phyloP scores from a whole-genome alignment of 2,329 filamentous ascomycete species.

The Pestalotiopsis sp. region DNA sequence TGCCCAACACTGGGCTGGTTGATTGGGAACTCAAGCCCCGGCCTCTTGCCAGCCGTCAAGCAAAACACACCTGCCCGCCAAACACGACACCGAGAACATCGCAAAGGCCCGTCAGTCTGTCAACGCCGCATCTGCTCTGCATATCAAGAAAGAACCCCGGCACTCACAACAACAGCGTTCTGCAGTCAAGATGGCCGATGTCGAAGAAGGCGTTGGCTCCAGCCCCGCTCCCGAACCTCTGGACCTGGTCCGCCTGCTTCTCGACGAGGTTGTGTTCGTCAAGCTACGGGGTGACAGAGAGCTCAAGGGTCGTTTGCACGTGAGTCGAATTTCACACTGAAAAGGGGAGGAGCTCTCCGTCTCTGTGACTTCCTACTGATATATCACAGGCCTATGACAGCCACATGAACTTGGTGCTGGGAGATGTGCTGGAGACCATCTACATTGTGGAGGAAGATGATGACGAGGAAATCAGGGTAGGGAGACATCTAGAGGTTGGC shows the following conservation, averaged over 20 bases:
- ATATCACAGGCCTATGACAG: conserved; percentile 85
- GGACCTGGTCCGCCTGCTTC: conserved; percentile 89
- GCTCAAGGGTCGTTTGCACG: conserved; percentile 91
- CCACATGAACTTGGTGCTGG: conserved; percentile 95
- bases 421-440: conserved; percentile 96
- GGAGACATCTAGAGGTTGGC: conserved; percentile 20
- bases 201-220: conserved; percentile 69
- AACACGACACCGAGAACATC: not conserved
- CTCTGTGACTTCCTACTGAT: not conserved
- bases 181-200: conserved; percentile 72
- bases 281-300: conserved; percentile 96
- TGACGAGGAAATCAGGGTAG: conserved; percentile 74
- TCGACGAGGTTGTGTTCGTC: conserved; percentile 96
- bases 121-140: not conserved
- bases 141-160: not conserved
- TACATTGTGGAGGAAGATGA: conserved; percentile 91
- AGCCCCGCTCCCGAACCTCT: conserved; percentile 89
- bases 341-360: not conserved
- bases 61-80: not conserved
- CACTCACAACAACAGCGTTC: not conserved
- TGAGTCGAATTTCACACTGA: conserved; percentile 45
- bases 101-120: not conserved
- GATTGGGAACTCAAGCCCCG: no score
- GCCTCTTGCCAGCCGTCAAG: not conserved
- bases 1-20: no score